These are phyloP conservation scores for Cercospora citrullina DNA, from an alignment of 2,329 filamentous ascomycete genomes.

Conservation along the genomic window DNA sequence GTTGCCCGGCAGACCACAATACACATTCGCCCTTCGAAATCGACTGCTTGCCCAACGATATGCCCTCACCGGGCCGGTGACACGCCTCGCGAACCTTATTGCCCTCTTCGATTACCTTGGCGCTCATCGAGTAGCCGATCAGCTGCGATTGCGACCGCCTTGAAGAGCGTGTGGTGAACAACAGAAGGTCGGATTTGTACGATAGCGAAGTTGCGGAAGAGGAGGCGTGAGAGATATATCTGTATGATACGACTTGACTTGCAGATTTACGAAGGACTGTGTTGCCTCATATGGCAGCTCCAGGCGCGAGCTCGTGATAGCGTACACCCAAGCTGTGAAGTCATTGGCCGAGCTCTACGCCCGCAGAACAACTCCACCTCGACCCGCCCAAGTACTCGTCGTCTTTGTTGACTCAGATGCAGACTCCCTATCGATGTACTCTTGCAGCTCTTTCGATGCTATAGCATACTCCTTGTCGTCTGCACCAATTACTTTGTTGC, in stretches of 20 bases:
- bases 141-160: slow-evolving; percentile 13
- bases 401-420: too few species aligned
- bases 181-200: neutral
- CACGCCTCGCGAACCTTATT: slow-evolving; percentile 22
- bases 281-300: slow-evolving; percentile 13
- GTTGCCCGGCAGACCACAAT: slow-evolving; percentile 1
- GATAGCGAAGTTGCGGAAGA: neutral
- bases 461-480: too few species aligned
- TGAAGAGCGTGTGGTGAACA: neutral
- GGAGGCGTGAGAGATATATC: neutral
- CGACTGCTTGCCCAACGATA: neutral
- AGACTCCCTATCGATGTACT: too few species aligned
- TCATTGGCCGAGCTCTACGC: slow-evolving; percentile 9
- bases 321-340: neutral
- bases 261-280: neutral
- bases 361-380: neutral
- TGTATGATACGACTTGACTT: neutral
- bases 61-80: neutral
- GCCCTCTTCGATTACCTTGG: slow-evolving; percentile 29
- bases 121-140: slow-evolving; percentile 24
- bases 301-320: slow-evolving; percentile 7
- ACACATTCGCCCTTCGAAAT: slow-evolving; percentile 13
- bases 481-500: too few species aligned
- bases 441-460: too few species aligned
- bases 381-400: too few species aligned